phyloP scores from a whole-genome alignment of 805 yeast species.

The Zygotorulaspora chibaensis region DNA sequence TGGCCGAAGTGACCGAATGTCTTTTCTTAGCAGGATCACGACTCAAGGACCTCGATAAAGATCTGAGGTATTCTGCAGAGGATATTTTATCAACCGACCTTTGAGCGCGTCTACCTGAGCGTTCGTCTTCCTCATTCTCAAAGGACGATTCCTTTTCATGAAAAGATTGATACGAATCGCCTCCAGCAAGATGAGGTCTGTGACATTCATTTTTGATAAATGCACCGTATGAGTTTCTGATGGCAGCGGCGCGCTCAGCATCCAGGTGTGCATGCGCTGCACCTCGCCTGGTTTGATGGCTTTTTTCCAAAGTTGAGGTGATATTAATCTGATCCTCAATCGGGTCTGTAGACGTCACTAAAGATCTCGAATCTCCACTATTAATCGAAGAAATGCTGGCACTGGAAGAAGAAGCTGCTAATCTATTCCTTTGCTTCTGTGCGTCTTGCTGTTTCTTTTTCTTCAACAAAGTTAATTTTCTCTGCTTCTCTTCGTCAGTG shows the following conservation, averaged over 20 bases:
- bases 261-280: background rate
- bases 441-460: conserved; percentile 15
- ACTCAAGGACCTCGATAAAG: conserved; percentile 34
- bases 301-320: conserved; percentile 6
- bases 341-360: conserved; percentile 30
- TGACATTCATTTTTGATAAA: conserved; percentile 24
- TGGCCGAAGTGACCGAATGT: conserved; percentile 4
- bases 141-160: conserved; percentile 40
- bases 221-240: conserved; percentile 33
- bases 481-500: conserved; percentile 16
- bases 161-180: conserved; percentile 68
- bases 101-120: conserved; percentile 26
- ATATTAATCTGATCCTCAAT: conserved; percentile 20
- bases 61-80: conserved; percentile 50
- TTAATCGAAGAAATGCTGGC: conserved; percentile 13
- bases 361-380: conserved; percentile 17
- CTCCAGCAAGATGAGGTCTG: conserved; percentile 68
- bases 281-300: conserved; percentile 1
- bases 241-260: conserved; percentile 10
- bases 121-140: conserved; percentile 10
- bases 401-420: conserved; percentile 5
- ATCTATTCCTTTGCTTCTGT: conserved; percentile 7
- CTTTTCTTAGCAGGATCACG: conserved; percentile 22
- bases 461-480: conserved; percentile 12
- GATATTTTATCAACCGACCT: conserved; percentile 27